Percentiles rank a stretch among this genome's conserved stretches.
Conservation (phyloP, 2,329 filamentous ascomycete species). For the Fusarium subtropicale region DNA sequence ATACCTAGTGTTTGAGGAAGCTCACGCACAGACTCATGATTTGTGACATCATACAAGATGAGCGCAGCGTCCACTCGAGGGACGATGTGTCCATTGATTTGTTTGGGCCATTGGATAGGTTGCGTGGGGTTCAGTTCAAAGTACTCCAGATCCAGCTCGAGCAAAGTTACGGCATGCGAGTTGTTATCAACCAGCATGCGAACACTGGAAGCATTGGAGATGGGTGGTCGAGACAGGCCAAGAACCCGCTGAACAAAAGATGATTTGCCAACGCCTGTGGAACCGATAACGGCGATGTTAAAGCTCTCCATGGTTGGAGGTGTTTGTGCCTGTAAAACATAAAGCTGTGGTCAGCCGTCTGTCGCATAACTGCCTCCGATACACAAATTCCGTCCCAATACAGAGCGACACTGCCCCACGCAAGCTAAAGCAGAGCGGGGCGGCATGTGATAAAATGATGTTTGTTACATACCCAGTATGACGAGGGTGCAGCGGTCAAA, state of each 20-base stretch:
- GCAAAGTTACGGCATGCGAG: slow-evolving; percentile 68
- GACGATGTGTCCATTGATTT: slow-evolving; percentile 75
- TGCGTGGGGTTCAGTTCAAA: slow-evolving; percentile 69
- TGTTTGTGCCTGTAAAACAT: slow-evolving; percentile 48
- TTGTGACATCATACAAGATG: slow-evolving; percentile 88
- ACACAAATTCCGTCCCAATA: neutral
- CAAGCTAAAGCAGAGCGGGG: slow-evolving; percentile 36
- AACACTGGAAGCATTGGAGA: slow-evolving; percentile 65
- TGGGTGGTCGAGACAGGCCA: slow-evolving; percentile 64
- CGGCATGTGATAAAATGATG: slow-evolving; percentile 38
- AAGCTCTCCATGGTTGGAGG: slow-evolving; percentile 66
- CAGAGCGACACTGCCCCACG: slow-evolving; percentile 42
- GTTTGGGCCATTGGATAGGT: slow-evolving; percentile 74
- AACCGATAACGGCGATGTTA: slow-evolving; percentile 75
- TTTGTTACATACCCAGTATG: slow-evolving; percentile 54
- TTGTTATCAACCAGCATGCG: slow-evolving; percentile 69
- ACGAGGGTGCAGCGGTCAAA: slow-evolving; percentile 56
- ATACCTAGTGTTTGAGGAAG: slow-evolving; percentile 82
- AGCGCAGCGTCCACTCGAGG: slow-evolving; percentile 85
- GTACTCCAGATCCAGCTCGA: slow-evolving; percentile 74
- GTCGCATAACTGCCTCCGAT: slow-evolving; percentile 30
- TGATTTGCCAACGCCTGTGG: slow-evolving; percentile 74
- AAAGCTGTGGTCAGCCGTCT: slow-evolving; percentile 44
- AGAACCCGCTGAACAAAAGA: slow-evolving; percentile 74
- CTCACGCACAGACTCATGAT: slow-evolving; percentile 77